Conservation (phyloP, 2,329 filamentous ascomycete genomes). For the Calonectria pseudoturangicola region DNA sequence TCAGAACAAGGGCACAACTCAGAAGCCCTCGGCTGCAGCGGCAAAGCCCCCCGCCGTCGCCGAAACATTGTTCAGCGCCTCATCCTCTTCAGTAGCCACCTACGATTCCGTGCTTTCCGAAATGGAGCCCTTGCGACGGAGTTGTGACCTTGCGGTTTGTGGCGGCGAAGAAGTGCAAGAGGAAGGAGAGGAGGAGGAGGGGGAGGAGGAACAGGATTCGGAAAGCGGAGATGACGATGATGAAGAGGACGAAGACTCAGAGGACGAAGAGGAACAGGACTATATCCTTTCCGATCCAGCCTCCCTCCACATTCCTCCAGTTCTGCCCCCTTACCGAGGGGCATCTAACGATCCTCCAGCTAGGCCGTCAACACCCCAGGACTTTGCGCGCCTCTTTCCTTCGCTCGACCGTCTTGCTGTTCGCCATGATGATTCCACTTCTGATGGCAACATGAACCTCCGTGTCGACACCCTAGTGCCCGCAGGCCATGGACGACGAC, state of each 20-base stretch:
- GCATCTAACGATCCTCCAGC: slow-evolving; percentile 78
- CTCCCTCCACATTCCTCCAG: slow-evolving; percentile 65
- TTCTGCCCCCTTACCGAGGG: slow-evolving; percentile 75
- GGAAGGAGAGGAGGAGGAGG: slow-evolving; percentile 46
- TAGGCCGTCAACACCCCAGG: slow-evolving; percentile 84
- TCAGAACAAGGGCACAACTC: slow-evolving; percentile 47
- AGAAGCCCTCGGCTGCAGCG: slow-evolving; percentile 38
- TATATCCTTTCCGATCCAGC: slow-evolving; percentile 54
- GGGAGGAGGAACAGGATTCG: slow-evolving; percentile 42
- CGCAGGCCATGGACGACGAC: slow-evolving; percentile 73
- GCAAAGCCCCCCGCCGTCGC: slow-evolving; percentile 38
- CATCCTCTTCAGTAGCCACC: slow-evolving; percentile 80
- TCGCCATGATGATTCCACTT: slow-evolving; percentile 90
- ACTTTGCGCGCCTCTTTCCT: slow-evolving; percentile 91
- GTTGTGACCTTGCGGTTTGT: slow-evolving; percentile 48
- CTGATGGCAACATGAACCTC: slow-evolving; percentile 97
- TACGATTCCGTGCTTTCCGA: slow-evolving; percentile 81
- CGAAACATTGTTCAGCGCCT: slow-evolving; percentile 49
- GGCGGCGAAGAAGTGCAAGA: slow-evolving; percentile 51
- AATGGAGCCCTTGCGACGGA: slow-evolving; percentile 50
- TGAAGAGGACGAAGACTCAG: slow-evolving; percentile 54
- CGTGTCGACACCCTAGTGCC: slow-evolving; percentile 87
- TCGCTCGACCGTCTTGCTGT: slow-evolving; percentile 88
- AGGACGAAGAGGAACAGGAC: slow-evolving; percentile 52
- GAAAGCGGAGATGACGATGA: slow-evolving; percentile 53